Evolutionary conservation across 371 early-diverging fungal genomes (phyloP), one percentile per base, ranked within the genome.

Genomic region (Circinella minor): DNA sequence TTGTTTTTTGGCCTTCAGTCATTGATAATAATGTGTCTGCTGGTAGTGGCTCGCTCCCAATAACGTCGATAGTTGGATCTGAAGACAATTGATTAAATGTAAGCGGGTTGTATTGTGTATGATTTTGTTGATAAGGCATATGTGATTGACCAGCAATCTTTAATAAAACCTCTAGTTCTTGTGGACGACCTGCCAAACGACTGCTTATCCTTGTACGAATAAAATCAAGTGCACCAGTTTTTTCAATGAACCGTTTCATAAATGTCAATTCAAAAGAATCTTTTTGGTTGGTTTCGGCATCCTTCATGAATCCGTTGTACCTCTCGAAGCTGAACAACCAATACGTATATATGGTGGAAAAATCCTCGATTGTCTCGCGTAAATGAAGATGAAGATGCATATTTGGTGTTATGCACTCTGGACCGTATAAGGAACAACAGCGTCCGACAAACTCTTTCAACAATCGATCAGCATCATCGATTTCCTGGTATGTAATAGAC

Each of bases 301-400:
- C 47, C 38, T 67, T 67, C 34, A 59, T 43, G 34, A n/a, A 39
- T 9, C 57, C 60, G 17, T 67, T 59, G 47, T 67, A 67, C 34
- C 61, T 15, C 34, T 67, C 67, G 46, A 67, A 67, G 10, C 18
- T 34, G 47, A 67, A 67, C 4, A 55, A 20, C 67, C 60, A 67
- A 20, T 48, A 67, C 1, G 27, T 60, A 46, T 67, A 67, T 3
- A 60, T 13, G 7, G 67, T 59, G 5, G 60, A 59, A 18, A 60
- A 39, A 39, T 67, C 60, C 48, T 48, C 9, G 27, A 63, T 48
- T 0, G 34, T 27, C 3, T 63, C 64, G 7, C 48, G 64, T 3
- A 68, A 18, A 49, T 68, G 68, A 8, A 34, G 20, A 49, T 68
- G 68, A 4, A 68, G 49, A 39, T 68, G 68, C 68, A 62, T 62